A percentile compares a stretch with the other conserved stretches of the same genome.
Conservation (phyloP, 176 grass and related monocot genomes). For the Ensete ventricosum region DNA sequence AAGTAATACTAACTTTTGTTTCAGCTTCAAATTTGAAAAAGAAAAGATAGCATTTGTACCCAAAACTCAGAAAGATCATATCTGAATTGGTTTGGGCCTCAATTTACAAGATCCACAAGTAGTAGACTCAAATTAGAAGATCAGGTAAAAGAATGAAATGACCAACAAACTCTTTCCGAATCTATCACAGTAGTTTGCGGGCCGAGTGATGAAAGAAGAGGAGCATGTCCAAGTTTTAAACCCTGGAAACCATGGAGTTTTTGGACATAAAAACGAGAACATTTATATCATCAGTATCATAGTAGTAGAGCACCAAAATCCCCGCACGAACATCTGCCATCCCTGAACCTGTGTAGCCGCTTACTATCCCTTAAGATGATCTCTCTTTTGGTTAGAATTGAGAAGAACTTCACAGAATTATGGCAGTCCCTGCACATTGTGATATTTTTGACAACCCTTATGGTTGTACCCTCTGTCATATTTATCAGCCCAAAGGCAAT, state of each 20-base stretch:
- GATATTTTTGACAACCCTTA: slow-evolving; percentile 71
- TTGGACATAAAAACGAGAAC: neutral
- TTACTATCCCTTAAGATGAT: slow-evolving; percentile 73
- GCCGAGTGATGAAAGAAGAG: neutral
- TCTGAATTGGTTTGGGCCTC: neutral
- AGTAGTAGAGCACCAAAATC: slow-evolving; percentile 56
- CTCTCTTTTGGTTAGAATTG: slow-evolving; percentile 57
- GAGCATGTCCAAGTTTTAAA: neutral
- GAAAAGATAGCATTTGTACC: neutral
- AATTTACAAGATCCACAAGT: neutral
- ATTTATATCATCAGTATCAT: slow-evolving; percentile 12
- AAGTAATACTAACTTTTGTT: neutral
- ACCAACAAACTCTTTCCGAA: neutral
- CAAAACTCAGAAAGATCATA: neutral
- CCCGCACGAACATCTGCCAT: slow-evolving; percentile 67
- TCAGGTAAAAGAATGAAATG: neutral
- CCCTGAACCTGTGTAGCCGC: slow-evolving; percentile 70
- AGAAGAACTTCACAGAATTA: slow-evolving; percentile 57
- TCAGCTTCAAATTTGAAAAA: neutral
- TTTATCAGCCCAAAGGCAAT: slow-evolving; percentile 64
- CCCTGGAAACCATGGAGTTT: neutral
- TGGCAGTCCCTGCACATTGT: slow-evolving; percentile 92
- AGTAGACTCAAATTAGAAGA: neutral
- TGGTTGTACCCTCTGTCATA: slow-evolving; percentile 26
- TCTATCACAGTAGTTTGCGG: neutral